phyloP scores from a whole-genome alignment of 768 basidiomycete genomes.

The Cubamyces sp. region DNA sequence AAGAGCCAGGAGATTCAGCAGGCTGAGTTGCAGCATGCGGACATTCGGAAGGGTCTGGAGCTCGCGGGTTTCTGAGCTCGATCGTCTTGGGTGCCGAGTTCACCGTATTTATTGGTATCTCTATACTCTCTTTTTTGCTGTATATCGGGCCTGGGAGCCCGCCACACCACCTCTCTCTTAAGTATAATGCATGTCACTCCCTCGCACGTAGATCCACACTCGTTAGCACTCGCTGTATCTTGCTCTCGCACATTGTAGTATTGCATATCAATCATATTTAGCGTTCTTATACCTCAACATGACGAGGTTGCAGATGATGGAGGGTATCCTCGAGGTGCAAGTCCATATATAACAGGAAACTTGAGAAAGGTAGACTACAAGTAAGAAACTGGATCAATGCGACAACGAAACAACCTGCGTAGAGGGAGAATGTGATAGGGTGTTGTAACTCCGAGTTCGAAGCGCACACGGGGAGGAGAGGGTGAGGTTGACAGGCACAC shows the following conservation, averaged over 20 bases:
- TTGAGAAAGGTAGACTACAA: conserved; percentile 27
- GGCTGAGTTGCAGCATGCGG: conserved; percentile 60
- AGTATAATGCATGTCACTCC: conserved; percentile 1
- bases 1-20: conserved; percentile 64
- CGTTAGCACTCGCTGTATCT: conserved; percentile 11
- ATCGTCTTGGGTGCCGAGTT: background rate
- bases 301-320: background rate
- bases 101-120: conserved; percentile 19
- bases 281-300: background rate
- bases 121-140: background rate
- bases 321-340: conserved; percentile 11
- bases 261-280: conserved; percentile 2
- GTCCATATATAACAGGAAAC: conserved; percentile 28
- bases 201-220: background rate
- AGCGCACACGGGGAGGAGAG: conserved; percentile 11
- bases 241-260: conserved; percentile 1
- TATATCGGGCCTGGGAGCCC: conserved; percentile 12
- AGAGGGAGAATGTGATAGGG: conserved; percentile 24
- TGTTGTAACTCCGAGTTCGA: background rate
- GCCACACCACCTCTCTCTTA: background rate
- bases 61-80: conserved; percentile 61
- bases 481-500: conserved; percentile 14
- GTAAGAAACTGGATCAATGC: conserved; percentile 39
- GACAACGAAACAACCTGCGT: conserved; percentile 41
- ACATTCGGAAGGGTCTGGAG: conserved; percentile 69